A percentile compares a stretch with the other conserved stretches of the same genome.
phyloP scores from a whole-genome alignment of 805 yeast genomes.

The Nakazawaea laoshanensis region DNA sequence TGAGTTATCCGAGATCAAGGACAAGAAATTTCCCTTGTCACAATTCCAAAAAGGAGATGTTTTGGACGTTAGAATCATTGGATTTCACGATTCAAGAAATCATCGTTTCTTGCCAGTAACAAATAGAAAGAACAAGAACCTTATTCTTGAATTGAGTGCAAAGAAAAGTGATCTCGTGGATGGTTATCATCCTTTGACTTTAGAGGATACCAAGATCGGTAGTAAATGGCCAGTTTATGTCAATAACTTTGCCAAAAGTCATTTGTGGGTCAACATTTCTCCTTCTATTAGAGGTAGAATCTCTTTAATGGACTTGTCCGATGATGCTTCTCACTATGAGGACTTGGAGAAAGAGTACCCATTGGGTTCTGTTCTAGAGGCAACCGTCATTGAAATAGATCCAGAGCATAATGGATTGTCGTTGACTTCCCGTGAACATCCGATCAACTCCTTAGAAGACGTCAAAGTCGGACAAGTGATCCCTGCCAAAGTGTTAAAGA shows the following conservation, averaged over 20 bases:
- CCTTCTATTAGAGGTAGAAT: constrained; percentile 64
- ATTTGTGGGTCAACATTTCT: constrained; percentile 60
- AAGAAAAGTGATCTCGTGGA: constrained; percentile 30
- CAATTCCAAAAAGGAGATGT: constrained; percentile 50
- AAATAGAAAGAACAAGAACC: constrained; percentile 44
- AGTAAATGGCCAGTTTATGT: constrained; percentile 50
- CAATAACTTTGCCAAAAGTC: constrained; percentile 53
- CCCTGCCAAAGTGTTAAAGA: constrained; percentile 56
- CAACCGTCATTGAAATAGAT: constrained; percentile 46
- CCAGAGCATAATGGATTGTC: constrained; percentile 39
- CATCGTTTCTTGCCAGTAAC: constrained; percentile 62
- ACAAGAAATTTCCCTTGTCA: constrained; percentile 49
- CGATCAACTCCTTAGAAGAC: constrained; percentile 34
- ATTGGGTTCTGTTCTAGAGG: constrained; percentile 61
- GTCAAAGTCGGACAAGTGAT: constrained; percentile 43
- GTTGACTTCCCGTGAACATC: constrained; percentile 39
- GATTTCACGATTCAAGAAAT: constrained; percentile 63
- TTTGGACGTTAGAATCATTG: constrained; percentile 60
- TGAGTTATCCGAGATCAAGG: constrained; percentile 41
- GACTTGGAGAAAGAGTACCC: constrained; percentile 54
- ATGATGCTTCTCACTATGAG: constrained; percentile 37
- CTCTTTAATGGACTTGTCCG: constrained; percentile 54
- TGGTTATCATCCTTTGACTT: constrained; percentile 19
- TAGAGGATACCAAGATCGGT: constrained; percentile 40
- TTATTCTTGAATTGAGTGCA: constrained; percentile 58